Evolutionary conservation across 1,139 yeast species (phyloP).

Genomic region (Saccharomycopsis phalli): DNA sequence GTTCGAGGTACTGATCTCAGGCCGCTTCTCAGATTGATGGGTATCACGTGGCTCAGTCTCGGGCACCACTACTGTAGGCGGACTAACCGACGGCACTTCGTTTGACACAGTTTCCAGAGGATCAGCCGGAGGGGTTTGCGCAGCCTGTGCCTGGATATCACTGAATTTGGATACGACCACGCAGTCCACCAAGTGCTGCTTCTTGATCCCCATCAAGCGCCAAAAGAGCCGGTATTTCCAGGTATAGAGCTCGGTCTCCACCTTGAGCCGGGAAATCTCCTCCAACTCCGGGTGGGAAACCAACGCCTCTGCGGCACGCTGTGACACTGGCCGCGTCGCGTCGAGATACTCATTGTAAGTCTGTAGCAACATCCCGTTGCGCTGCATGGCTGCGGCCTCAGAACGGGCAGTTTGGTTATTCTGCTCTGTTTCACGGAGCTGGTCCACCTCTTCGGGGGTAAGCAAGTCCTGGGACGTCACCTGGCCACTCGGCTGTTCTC

Average conservation of each 20-base stretch:
- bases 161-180: conserved; percentile 37
- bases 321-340: conserved; percentile 21
- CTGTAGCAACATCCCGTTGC: conserved; percentile 11
- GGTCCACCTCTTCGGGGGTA: conserved; percentile 14
- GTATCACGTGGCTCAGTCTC: too few species aligned
- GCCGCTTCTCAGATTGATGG: too few species aligned
- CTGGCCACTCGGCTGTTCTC: conserved; percentile 20
- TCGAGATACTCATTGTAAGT: conserved; percentile 23
- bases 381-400: conserved; percentile 10
- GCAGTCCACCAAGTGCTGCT: conserved; percentile 41
- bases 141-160: too few species aligned
- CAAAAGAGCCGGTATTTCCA: conserved; percentile 39
- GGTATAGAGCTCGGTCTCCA: conserved; percentile 30
- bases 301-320: conserved; percentile 24
- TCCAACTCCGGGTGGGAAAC: conserved; percentile 32
- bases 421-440: conserved; percentile 15
- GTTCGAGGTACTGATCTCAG: too few species aligned
- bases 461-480: conserved; percentile 12
- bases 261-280: conserved; percentile 33
- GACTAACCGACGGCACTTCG: too few species aligned
- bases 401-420: background rate
- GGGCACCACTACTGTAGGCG: too few species aligned
- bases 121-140: too few species aligned
- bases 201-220: conserved; percentile 46
- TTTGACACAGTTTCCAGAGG: too few species aligned